Base-by-base conservation (phyloP, 1,139 yeast genomes). In the Meyerozyma athensensis region DNA sequence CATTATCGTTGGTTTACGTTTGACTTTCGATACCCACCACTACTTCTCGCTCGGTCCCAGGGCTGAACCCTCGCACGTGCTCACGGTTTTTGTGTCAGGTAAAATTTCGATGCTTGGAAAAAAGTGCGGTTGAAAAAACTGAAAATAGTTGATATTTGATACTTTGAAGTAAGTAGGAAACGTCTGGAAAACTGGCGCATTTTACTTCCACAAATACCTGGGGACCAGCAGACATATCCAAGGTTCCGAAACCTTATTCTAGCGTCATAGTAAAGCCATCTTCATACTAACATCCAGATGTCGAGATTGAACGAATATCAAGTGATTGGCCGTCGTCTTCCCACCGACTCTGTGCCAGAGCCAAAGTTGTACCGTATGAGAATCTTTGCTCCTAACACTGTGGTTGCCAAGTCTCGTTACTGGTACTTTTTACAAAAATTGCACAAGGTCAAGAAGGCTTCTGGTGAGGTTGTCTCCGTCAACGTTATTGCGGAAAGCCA, bases 281-380 rank as follows among this genome's bases (percentile, higher is more conserved):
- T 9, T 17, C 17, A 18, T 28, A 28, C 32, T 28, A 28, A 28
- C 32, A 16, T 16, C 13, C 32, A 28, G 32, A 68, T 82, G 89
- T 79, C 90, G 77, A 89, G 95, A 83, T 86, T 89, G 75, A 86
- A 83, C 82, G 97, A 92, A 84, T 90, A 90, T 81, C 97, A 92
- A 82, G 97, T 92, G 73, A 92, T 92, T 77, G 99, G 99, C 79
- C 96, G 99, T 77, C 95, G 95, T 79, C 89, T 92, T 75, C 98
- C 99, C 62, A 89, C 96, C 67, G 97, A 89, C 76, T 77, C 90
- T 66, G 96, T 85, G 68, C 97, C 97, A 65, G 96, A 89, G 79
- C 99, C 98, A 76, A 92, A 92, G 84, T 87, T 92, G 79, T 92
- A 83, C 96, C 89, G 98, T 74, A 92, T 92, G 97, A 89, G 97